Conservation (phyloP, 106 monocot genomes). For the Amphibolis antarctica region DNA sequence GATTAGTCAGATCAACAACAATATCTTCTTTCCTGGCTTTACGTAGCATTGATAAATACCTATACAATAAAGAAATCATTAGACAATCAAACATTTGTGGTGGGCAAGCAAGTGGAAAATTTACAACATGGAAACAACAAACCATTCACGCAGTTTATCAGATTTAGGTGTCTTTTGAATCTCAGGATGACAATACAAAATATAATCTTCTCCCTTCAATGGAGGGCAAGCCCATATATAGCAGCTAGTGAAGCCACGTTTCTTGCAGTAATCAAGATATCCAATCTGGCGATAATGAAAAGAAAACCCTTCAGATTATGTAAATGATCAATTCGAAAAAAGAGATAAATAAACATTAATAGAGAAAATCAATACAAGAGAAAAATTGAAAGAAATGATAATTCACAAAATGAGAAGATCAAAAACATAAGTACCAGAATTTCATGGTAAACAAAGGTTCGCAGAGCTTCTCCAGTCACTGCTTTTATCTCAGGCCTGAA, state of each 20-base stretch:
- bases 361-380: neutral
- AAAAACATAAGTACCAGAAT: constrained; percentile 61
- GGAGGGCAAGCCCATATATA: constrained; percentile 99
- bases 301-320: no score
- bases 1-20: constrained; percentile 75
- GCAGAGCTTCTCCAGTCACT: constrained; percentile 87
- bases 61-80: constrained; percentile 7
- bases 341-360: no score
- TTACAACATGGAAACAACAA: neutral
- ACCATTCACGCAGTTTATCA: constrained; percentile 94
- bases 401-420: neutral
- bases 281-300: constrained; percentile 51
- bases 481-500: constrained; percentile 89
- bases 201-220: constrained; percentile 96
- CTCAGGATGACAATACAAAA: constrained; percentile 98
- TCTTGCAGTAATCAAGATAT: constrained; percentile 97
- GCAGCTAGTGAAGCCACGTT: constrained; percentile 90
- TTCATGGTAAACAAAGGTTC: constrained; percentile 98
- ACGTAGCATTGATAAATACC: constrained; percentile 85
- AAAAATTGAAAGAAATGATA: neutral
- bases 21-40: constrained; percentile 79
- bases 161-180: constrained; percentile 99
- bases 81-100: neutral
- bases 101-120: neutral
- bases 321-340: no score